Evolutionary conservation across 2,329 filamentous ascomycete genomes (phyloP), one percentile per base, ranked within the genome.

Genomic region (Cercospora citrullina): DNA sequence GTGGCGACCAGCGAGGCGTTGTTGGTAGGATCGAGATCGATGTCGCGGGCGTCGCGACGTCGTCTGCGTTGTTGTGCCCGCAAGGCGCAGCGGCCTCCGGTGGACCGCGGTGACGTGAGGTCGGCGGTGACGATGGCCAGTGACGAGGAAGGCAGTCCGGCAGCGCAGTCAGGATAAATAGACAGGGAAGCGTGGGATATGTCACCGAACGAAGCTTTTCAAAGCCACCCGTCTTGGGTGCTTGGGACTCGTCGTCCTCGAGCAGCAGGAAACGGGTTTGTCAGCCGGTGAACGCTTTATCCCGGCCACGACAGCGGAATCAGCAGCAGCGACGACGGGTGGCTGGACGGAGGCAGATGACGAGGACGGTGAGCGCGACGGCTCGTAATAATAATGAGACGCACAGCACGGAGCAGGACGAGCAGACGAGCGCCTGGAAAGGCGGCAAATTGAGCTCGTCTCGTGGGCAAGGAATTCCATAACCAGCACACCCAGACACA

Each of bases 231-330:
- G 53, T n/a, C 53, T 58, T 58, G 53, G 53, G n/a, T 21, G 26
- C 53, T 58, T 58, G 53, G 53, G 26, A 58, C 53, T 58, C 53
- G 53, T 30, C 53, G 53, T 58, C 53, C 21, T 58, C 53, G 53
- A 58, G 26, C 53, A 58, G 53, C 53, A 58, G 53, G 26, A 31
- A n/a, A n/a, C 16, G 53, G 53, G 53, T 58, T 58, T 58, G 53
- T 58, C 53, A 58, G 53, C 53, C 23, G 53, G 23, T 57, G 53
- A 28, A 57, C 12, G 53, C 53, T 57, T 30, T 26, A 14, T 14
- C 26, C 23, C 33, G 12, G 16, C 23, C 23, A 28, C 51, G 12
- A 16, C 12, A 16, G 53, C 26, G 42, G 42, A 23, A 30, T 12
- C 53, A 33, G 26, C 53, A 33, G 53, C 53, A 33, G 26, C 26